Evolutionary conservation across 2,329 filamentous ascomycete species (phyloP), one percentile per base, ranked within the genome.

Genomic region (Diaporthe nobilis): DNA sequence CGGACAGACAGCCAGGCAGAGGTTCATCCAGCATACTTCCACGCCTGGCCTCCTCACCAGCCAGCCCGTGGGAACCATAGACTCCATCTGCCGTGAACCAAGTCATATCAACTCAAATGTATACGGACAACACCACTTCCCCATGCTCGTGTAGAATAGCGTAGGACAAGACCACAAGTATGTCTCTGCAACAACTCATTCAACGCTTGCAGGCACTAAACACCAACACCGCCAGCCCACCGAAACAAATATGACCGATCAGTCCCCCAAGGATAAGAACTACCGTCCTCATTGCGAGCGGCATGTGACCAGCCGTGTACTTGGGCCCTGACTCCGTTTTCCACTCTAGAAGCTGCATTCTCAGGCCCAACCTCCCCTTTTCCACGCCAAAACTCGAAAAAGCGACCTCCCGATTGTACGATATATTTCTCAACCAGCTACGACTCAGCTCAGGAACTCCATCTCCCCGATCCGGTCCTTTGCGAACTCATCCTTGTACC

Each of bases 401-500:
- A 44, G 42, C 13, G 15, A 15, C 13, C 42, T 20, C 42, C 51
- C 12, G 12, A 55, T 15, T 28, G 51, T 13, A 17, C n/a, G 7
- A 34, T 12, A 55, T 15, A 55, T 55, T 9, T 3, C 34, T 20
- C 44, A 42, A 22, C 15, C 44, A 49, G 15, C 28, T 4, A 10
- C 6, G 39, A 9, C 13, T 81, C 82, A 93, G 80, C 90, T 89
- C 49, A 94, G 84, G 80, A 95, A 92, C 81, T 92, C 87, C 84
- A 95, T 81, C 82, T 96, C 94, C 73, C 89, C 90, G 75, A 86
- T 88, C 53, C 93, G 86, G 37, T 91, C 86, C 61, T 85, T 86
- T 0, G 93, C 90, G 85, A 95, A 96, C 31, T 90, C 89, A 79
- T 95, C 93, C 86, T 95, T 96, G 88, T 94, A 95, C 49, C 90